Evolutionary conservation across 169 alveolate species (phyloP), one percentile per base, ranked within the genome.

Genomic region (Blepharisma undulans): DNA sequence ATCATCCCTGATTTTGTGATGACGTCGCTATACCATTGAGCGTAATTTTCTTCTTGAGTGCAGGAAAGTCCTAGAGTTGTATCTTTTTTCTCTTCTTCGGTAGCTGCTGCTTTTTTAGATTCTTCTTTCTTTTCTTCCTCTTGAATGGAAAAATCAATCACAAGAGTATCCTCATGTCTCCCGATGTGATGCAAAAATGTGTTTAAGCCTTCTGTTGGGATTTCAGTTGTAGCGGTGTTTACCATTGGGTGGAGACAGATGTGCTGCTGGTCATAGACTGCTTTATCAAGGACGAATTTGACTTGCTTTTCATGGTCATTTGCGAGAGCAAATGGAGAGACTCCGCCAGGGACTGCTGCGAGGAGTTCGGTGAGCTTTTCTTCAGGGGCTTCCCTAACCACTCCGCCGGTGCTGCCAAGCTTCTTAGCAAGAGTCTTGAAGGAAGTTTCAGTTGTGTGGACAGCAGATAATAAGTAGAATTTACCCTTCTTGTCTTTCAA

Each of bases 1-100:
- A 99, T 98, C 98, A 99, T 93, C 93, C 99, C 99, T 85, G 99
- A 97, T 81, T 98, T 98, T 34, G 98, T 96, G 66, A 99, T 98
- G 36, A 98, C 99, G 97, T 98, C 95, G 21, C 95, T 91, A 90
- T 97, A 97, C 99, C 98, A 98, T 81, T 97, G 96, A 30, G 98
- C 94, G 89, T 97, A 97, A 78, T 96, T 95, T 76, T 93, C 92
- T 34, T 91, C 94, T 88, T 98, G 97, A 77, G 95, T 95, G 48
- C 93, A 95, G 59, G 96, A 95, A 29, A 97, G 94, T 19, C 98
- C 97, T n/a, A 97, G 94, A 27, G 93, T 92, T 86, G 92, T 95
- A 7, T 90, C 92, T 48, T 90, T 87, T 30, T 93, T 78, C 32
- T 93, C 78, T 30, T 92, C 90, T 82, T 92, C 82, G 72, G 92